A percentile compares a stretch with the other conserved stretches of the same genome.
Conservation (phyloP, 139 green algal genomes). For the Gonium pectorale region DNA sequence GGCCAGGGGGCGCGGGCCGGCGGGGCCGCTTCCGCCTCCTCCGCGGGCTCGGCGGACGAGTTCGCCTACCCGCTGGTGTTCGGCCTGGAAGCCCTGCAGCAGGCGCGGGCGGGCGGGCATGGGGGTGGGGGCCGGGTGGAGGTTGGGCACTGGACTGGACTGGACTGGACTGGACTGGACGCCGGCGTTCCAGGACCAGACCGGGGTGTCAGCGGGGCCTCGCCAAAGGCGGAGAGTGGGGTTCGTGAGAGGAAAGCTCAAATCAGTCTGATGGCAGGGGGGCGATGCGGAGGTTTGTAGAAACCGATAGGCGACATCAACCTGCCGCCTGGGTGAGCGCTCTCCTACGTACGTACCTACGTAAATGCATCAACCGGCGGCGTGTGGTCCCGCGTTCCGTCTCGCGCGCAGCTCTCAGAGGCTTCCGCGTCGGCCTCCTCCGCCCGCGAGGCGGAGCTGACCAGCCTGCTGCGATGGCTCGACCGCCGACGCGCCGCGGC, state of each 20-base stretch:
- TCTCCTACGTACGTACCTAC: too few relatives aligned
- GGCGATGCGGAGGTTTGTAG: neutral
- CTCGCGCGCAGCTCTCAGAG: conserved; percentile 6
- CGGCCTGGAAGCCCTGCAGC: conserved; percentile 24
- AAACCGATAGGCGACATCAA: neutral
- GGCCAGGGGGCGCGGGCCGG: neutral
- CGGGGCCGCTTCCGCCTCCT: neutral
- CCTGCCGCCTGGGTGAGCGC: neutral
- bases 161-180: neutral
- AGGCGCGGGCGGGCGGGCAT: neutral
- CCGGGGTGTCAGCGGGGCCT: neutral
- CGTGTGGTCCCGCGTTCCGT: neutral
- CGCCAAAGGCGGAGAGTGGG: too few relatives aligned
- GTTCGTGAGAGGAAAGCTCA: too few relatives aligned
- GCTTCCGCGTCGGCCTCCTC: neutral
- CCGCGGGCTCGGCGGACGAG: neutral
- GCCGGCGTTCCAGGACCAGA: neutral
- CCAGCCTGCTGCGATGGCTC: neutral
- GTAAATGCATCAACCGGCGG: too few relatives aligned
- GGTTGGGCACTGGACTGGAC: neutral
- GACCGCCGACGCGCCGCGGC: conserved; percentile 6
- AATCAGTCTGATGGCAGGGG: neutral
- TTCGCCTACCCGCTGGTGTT: conserved; percentile 36
- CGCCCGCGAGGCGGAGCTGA: conserved; percentile 25
- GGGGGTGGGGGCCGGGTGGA: neutral